Base-by-base conservation (phyloP, 2,329 filamentous ascomycete species). In the Coleophoma crateriformis region DNA sequence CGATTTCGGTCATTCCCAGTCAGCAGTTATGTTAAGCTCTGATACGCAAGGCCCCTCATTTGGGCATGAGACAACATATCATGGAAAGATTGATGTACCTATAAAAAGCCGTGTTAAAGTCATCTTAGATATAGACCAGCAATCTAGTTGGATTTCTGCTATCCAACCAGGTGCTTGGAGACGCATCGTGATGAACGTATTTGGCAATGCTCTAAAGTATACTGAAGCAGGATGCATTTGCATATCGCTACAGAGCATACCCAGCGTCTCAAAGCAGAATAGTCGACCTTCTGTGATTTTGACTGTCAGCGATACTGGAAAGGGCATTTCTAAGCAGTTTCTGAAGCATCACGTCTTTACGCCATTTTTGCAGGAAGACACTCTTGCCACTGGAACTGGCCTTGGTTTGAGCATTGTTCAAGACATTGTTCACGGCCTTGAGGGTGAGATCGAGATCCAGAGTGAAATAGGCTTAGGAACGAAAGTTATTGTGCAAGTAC, bases 341-440 rank as follows among this genome's bases (percentile, higher is more conserved):
- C 66, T 84, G 48, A 72, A 77, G n/a, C 76, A 75, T 6, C 73
- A 65, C 54, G 61, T 82, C 1, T 83, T 78, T 56, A 77, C 72
- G 0, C 76, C 78, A 1, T 81, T 81, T 52, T 61, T 71, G 0
- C 80, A 83, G 56, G 83, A 86, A 56, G 77, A 83, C 48, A 69
- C 73, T 0, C 67, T 85, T 22, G 73, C 78, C 1, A 75, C 77
- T 81, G 58, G 84, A 0, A 80, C 79, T 2, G 82, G 82, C 0
- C 65, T 87, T 0, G 84, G 83, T 0, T 65, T 87, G 45, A 81
- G 77, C n/a, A 82, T 87, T 7, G 82, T 87, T 15, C 74, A 74
- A 82, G 68, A 73, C 49, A 78, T 87, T 32, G 78, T 85, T 10
- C 73, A 77, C 41, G 74, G 77, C 13, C 69, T 86, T 0, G 73